phyloP scores from a whole-genome alignment of 441 rosid genomes.

The Cnidoscolus chayamansa region DNA sequence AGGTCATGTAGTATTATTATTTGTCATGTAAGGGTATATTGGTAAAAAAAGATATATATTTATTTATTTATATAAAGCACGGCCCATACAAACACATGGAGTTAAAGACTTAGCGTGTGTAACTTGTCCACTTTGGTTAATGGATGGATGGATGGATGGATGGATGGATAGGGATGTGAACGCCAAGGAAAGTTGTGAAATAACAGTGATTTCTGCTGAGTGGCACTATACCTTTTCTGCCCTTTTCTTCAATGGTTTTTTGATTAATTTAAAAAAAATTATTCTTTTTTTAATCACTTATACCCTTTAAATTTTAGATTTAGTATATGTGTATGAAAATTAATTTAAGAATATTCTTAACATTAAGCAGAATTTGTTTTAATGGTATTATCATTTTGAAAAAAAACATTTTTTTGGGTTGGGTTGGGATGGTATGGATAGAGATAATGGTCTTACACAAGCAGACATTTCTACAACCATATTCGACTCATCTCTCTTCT shows the following conservation, averaged over 20 bases:
- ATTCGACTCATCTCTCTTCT: constrained; percentile 44
- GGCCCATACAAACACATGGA: constrained; percentile 23
- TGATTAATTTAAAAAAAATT: too few species aligned
- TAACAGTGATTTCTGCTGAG: constrained; percentile 23
- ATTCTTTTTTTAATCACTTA: too few species aligned
- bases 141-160: constrained; percentile 23
- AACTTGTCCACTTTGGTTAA: constrained; percentile 31
- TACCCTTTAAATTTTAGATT: too few species aligned
- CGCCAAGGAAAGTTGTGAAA: constrained; percentile 13
- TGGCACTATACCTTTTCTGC: constrained; percentile 26
- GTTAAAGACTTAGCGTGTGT: constrained; percentile 43
- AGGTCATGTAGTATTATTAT: too few species aligned
- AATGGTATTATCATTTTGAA: too few species aligned
- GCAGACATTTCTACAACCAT: constrained; percentile 59
- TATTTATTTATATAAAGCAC: background rate
- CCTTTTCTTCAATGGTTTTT: constrained; percentile 8
- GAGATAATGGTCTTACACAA: constrained; percentile 50
- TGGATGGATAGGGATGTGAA: constrained; percentile 32
- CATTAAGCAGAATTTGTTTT: too few species aligned
- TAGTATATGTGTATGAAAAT: too few species aligned
- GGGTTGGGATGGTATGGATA: constrained; percentile 31
- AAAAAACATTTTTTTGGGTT: too few species aligned
- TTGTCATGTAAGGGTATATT: constrained; percentile 34
- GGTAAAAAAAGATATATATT: constrained; percentile 19
- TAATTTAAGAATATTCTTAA: too few species aligned